A percentile compares a stretch with the other conserved stretches of the same genome.
Evolutionary conservation across 2,329 filamentous ascomycete species (phyloP).

Genomic region (Penicillium sp.): DNA sequence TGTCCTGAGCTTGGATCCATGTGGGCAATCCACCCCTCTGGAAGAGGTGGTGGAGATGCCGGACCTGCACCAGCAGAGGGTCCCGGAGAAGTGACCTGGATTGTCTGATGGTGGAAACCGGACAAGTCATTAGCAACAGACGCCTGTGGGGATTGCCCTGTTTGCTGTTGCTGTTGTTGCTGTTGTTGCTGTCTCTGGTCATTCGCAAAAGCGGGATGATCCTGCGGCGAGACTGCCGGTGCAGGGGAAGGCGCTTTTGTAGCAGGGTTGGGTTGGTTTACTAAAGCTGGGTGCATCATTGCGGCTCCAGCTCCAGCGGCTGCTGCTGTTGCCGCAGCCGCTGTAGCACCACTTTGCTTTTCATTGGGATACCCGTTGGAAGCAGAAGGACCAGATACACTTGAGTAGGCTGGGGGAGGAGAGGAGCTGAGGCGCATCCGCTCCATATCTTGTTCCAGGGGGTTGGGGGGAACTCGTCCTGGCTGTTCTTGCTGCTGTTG

Average conservation of each 20-base stretch:
- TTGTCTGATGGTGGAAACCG: conserved; percentile 24
- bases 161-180: conserved; percentile 39
- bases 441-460: conserved; percentile 83
- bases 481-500: conserved; percentile 27
- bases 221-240: conserved; percentile 44
- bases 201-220: conserved; percentile 89
- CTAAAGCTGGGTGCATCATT: conserved; percentile 28
- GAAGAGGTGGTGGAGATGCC: conserved; percentile 84
- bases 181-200: conserved; percentile 60
- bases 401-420: conserved; percentile 94
- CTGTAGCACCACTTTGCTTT: conserved; percentile 60
- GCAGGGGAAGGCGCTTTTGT: conserved; percentile 25
- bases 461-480: conserved; percentile 58
- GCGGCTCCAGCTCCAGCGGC: conserved; percentile 14
- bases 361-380: conserved; percentile 70
- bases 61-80: conserved; percentile 57
- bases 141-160: conserved; percentile 42
- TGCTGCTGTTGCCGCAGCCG: conserved; percentile 12
- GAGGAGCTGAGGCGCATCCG: conserved; percentile 77
- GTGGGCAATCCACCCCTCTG: conserved; percentile 97
- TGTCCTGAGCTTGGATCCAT: conserved; percentile 93
- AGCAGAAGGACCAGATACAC: conserved; percentile 56
- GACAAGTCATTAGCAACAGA: conserved; percentile 32
- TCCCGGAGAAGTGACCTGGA: conserved; percentile 36
- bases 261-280: conserved; percentile 22